phyloP scores from a whole-genome alignment of 129 eudicot genomes.

The Flaveria bidentis region DNA sequence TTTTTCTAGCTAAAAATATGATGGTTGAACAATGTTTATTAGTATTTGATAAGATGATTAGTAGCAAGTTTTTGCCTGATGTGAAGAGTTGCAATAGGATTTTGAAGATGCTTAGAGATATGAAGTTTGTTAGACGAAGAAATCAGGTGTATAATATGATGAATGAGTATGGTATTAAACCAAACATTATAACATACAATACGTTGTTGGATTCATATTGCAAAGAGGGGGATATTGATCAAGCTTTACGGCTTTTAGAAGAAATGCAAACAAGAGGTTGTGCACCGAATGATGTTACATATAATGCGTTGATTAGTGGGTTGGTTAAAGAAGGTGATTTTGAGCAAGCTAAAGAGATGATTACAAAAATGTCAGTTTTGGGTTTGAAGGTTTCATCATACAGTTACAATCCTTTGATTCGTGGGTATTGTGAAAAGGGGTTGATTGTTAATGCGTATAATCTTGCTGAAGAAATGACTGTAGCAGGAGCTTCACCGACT shows the following conservation, averaged over 20 bases:
- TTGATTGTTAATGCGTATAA: constrained; percentile 57
- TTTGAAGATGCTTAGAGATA: constrained; percentile 60
- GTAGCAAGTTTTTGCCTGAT: constrained; percentile 56
- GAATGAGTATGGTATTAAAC: constrained; percentile 46
- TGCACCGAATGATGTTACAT: constrained; percentile 49
- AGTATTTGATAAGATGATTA: constrained; percentile 58
- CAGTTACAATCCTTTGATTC: constrained; percentile 60
- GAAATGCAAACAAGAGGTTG: constrained; percentile 57
- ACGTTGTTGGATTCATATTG: constrained; percentile 65
- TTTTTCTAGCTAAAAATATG: constrained; percentile 35
- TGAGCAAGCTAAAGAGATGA: constrained; percentile 51
- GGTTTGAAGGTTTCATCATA: constrained; percentile 60
- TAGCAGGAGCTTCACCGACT: constrained; percentile 47
- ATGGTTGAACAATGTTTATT: constrained; percentile 48
- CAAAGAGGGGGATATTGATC: constrained; percentile 51
- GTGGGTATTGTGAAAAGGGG: constrained; percentile 61
- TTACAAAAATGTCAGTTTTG: constrained; percentile 40
- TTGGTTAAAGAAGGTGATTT: constrained; percentile 47
- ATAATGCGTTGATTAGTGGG: constrained; percentile 54
- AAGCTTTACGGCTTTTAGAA: constrained; percentile 39
- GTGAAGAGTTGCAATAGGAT: constrained; percentile 64
- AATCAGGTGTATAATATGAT: constrained; percentile 49
- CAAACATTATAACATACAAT: constrained; percentile 56
- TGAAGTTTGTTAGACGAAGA: constrained; percentile 31
- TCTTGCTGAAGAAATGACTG: constrained; percentile 60